phyloP scores from a whole-genome alignment of 1,284 basidiomycete species.

The Cryptococcus sp. region DNA sequence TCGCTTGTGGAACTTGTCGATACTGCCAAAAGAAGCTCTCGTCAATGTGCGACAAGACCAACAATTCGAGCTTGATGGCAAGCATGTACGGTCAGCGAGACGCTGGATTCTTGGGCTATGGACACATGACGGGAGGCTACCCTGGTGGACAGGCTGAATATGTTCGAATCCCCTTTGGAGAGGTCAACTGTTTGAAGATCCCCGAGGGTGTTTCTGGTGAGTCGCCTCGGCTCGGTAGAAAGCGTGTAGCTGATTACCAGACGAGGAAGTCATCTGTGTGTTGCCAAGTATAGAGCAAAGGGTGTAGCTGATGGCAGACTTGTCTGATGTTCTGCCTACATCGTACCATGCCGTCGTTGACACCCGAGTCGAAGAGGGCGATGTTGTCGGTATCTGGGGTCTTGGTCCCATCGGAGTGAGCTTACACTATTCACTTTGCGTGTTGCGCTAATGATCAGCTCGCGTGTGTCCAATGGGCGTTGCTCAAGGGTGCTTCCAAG shows the following conservation, averaged over 20 bases:
- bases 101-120: slow-evolving; percentile 63
- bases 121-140: slow-evolving; percentile 56
- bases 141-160: slow-evolving; percentile 59
- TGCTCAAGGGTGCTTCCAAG: slow-evolving; percentile 63
- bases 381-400: slow-evolving; percentile 49
- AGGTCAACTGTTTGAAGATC: slow-evolving; percentile 63
- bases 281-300: not conserved
- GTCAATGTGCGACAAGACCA: slow-evolving; percentile 66
- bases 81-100: slow-evolving; percentile 64
- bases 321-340: slow-evolving; percentile 67
- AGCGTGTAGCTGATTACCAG: slow-evolving; percentile 9
- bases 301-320: slow-evolving; percentile 32
- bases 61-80: slow-evolving; percentile 56
- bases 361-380: slow-evolving; percentile 52
- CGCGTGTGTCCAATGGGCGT: slow-evolving; percentile 58
- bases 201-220: slow-evolving; percentile 63
- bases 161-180: slow-evolving; percentile 60
- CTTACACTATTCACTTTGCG: not conserved
- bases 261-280: slow-evolving; percentile 31
- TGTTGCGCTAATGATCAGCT: slow-evolving; percentile 29
- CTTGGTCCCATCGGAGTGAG: slow-evolving; percentile 39
- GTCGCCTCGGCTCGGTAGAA: too few relatives aligned
- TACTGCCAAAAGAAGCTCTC: slow-evolving; percentile 68
- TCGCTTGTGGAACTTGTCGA: slow-evolving; percentile 66
- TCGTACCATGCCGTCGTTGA: slow-evolving; percentile 60